phyloP scores from a whole-genome alignment of 2,329 filamentous ascomycete species.

The Scedosporium boydii region DNA sequence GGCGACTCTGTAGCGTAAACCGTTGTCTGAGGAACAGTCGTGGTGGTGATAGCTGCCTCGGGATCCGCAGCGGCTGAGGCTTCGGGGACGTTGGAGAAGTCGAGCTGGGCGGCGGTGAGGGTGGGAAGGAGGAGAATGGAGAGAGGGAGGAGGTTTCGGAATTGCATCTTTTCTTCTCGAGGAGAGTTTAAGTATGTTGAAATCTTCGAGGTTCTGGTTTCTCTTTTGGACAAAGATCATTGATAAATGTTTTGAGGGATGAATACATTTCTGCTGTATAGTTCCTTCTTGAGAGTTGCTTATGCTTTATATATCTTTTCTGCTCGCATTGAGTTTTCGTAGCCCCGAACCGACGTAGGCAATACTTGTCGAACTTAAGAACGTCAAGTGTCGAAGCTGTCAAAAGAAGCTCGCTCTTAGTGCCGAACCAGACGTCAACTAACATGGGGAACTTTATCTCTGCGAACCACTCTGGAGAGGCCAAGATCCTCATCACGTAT shows the following conservation, averaged over 20 bases:
- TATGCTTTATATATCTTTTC: no score
- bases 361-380: no score
- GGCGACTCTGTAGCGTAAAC: background rate
- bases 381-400: no score
- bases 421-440: no score
- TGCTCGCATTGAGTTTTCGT: no score
- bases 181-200: background rate
- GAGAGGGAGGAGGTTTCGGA: background rate
- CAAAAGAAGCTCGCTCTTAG: no score
- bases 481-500: no score
- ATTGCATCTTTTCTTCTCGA: background rate
- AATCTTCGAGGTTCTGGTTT: background rate
- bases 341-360: no score
- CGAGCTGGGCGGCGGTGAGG: constrained; percentile 4
- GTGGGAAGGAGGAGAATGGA: background rate
- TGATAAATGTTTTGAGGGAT: background rate
- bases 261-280: no score
- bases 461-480: no score
- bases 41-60: background rate
- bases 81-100: constrained; percentile 18
- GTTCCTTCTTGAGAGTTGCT: no score
- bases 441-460: no score
- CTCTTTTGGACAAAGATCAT: background rate
- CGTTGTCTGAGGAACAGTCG: background rate
- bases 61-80: background rate